Evolutionary conservation across 768 basidiomycete genomes (phyloP).

Genomic region (Boletus subcaerulescens): DNA sequence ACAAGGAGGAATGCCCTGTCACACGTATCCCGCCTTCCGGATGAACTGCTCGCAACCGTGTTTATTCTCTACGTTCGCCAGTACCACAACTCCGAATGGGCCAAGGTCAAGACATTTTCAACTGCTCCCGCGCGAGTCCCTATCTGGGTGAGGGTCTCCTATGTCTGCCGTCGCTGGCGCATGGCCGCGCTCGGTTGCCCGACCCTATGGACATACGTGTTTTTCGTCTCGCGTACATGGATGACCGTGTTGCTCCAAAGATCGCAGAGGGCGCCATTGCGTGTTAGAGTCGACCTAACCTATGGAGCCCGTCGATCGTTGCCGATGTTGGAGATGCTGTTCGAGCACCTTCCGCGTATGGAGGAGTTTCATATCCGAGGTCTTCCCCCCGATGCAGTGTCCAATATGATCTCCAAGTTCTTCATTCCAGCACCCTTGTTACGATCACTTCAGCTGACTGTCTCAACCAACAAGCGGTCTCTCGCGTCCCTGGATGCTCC

Average conservation of each 20-base stretch:
- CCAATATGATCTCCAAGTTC: not conserved
- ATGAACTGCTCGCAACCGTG: not conserved
- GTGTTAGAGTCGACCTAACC: not conserved
- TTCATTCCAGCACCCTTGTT: not conserved
- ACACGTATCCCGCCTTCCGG: not conserved
- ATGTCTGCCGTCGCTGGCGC: not conserved
- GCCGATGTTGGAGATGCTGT: not conserved
- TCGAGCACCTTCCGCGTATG: not conserved
- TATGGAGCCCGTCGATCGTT: not conserved
- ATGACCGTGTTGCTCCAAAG: not conserved
- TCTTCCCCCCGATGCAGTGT: not conserved
- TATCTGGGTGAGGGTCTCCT: not conserved
- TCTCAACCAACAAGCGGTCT: not conserved
- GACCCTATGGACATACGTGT: not conserved
- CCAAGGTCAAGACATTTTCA: not conserved
- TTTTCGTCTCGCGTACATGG: not conserved
- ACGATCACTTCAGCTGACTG: constrained; percentile 1
- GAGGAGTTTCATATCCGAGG: constrained; percentile 2
- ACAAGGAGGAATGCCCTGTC: not conserved
- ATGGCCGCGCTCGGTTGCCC: not conserved
- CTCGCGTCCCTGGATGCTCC: not conserved
- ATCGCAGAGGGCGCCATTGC: not conserved
- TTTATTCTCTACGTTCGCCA: not conserved
- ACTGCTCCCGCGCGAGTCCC: not conserved
- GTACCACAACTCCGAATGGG: not conserved